Evolutionary conservation across 2,329 filamentous ascomycete genomes (phyloP).

Genomic region (Aspergillus fischeri): DNA sequence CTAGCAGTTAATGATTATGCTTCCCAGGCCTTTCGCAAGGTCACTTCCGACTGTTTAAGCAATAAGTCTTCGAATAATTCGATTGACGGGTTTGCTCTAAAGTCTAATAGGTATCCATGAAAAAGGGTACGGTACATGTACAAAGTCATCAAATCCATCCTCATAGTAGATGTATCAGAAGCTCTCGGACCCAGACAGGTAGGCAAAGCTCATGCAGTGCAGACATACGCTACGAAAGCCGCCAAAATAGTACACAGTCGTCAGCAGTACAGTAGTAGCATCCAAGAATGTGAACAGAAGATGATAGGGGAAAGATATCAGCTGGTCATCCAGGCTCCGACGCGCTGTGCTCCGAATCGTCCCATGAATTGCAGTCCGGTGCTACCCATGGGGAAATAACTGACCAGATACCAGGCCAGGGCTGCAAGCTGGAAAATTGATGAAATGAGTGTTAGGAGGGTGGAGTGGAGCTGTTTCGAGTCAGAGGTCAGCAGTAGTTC

Average conservation of each 20-base stretch:
- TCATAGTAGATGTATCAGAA: neutral
- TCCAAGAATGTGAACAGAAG: neutral
- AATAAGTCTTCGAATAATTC: neutral
- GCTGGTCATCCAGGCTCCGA: slow-evolving; percentile 82
- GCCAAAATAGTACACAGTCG: neutral
- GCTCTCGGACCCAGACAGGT: neutral
- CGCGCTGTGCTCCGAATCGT: slow-evolving; percentile 76
- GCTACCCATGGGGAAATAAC: slow-evolving; percentile 96
- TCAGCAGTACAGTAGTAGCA: neutral
- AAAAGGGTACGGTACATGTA: neutral
- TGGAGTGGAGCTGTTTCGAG: slow-evolving; percentile 67
- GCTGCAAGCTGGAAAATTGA: slow-evolving; percentile 78
- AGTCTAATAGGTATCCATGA: neutral
- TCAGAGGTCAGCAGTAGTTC: slow-evolving; percentile 18
- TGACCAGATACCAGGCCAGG: slow-evolving; percentile 88
- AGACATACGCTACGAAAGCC: neutral
- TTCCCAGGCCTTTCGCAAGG: neutral
- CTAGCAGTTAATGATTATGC: neutral
- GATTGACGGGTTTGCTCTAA: neutral
- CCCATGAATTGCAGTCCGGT: slow-evolving; percentile 82
- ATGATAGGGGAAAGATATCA: slow-evolving; percentile 33
- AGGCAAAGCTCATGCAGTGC: neutral
- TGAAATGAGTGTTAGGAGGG: slow-evolving; percentile 78
- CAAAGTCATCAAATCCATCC: neutral
- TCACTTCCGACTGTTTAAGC: neutral